These are phyloP conservation scores for Brassica rapa DNA, from an alignment of 345 rosid genomes.

Conservation along the genomic window DNA sequence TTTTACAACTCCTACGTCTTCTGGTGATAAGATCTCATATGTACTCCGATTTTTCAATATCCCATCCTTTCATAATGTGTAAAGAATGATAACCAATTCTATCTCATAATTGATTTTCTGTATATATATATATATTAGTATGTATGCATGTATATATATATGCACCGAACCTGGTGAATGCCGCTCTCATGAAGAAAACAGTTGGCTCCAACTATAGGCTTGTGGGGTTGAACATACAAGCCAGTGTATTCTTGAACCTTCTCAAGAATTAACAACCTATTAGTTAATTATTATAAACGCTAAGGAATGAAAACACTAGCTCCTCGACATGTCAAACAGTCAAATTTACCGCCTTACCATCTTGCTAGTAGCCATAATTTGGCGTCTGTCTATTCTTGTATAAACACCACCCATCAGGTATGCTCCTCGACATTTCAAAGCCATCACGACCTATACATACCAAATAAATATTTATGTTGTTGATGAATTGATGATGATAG, in stretches of 20 bases:
- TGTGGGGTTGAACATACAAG: constrained; percentile 76
- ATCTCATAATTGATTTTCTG: not conserved
- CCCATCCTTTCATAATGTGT: constrained; percentile 61
- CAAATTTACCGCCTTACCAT: constrained; percentile 51
- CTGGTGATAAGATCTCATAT: constrained; percentile 85
- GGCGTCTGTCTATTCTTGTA: constrained; percentile 64
- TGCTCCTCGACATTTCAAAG: constrained; percentile 79
- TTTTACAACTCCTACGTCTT: constrained; percentile 75
- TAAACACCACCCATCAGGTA: constrained; percentile 64
- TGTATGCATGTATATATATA: constrained; percentile 42
- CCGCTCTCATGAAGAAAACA: constrained; percentile 76
- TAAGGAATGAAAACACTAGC: not conserved
- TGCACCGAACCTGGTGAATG: constrained; percentile 66
- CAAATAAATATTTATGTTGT: not conserved
- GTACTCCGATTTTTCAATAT: constrained; percentile 81
- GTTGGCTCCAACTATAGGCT: constrained; percentile 73
- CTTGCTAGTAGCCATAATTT: constrained; percentile 80
- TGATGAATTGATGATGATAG: not conserved
- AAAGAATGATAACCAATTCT: not conserved
- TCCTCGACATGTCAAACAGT: not conserved
- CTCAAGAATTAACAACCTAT: not conserved
- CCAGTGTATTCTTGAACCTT: constrained; percentile 87
- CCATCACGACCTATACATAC: constrained; percentile 71
- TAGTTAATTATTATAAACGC: not conserved
- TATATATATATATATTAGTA: constrained; percentile 35